A percentile compares a stretch with the other conserved stretches of the same genome.
Conservation (phyloP, 306 rosid genomes). For the Sphenostylis stenocarpa region DNA sequence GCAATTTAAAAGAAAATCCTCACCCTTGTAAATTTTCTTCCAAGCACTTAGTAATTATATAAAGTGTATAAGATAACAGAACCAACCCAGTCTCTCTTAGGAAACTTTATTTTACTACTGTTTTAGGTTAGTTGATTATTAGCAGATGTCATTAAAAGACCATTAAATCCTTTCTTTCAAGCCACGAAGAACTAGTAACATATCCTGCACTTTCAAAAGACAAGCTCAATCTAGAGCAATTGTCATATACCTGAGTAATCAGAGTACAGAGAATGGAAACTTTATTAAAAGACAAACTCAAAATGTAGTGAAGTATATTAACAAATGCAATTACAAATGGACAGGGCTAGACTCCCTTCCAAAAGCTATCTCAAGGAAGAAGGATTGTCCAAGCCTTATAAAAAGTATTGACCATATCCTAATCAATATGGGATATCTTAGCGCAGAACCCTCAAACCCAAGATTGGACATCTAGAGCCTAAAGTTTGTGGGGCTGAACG, state of each 20-base stretch:
- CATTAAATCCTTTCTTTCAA: slow-evolving; percentile 26
- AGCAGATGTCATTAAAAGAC: slow-evolving; percentile 7
- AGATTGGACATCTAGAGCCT: neutral
- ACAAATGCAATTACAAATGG: neutral
- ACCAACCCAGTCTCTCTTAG: neutral
- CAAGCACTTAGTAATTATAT: slow-evolving; percentile 22
- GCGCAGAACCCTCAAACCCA: neutral
- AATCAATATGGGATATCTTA: neutral
- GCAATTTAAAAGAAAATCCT: slow-evolving; percentile 28
- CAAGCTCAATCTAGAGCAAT: neutral
- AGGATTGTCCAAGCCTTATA: neutral
- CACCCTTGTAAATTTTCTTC: slow-evolving; percentile 8
- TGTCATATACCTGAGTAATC: slow-evolving; percentile 4
- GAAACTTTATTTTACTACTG: slow-evolving; percentile 20
- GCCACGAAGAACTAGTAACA: slow-evolving; percentile 23
- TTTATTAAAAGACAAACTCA: slow-evolving; percentile 16
- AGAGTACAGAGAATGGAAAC: slow-evolving; percentile 5
- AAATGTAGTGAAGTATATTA: slow-evolving; percentile 16
- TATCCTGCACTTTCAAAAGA: neutral
- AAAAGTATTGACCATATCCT: neutral
- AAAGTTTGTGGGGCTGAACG: neutral
- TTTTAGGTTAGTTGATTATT: slow-evolving; percentile 12
- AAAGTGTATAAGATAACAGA: neutral
- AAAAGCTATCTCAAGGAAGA: neutral
- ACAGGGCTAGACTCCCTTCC: neutral